phyloP scores from a whole-genome alignment of 2,329 filamentous ascomycete genomes.

The Penicillium glabrum region DNA sequence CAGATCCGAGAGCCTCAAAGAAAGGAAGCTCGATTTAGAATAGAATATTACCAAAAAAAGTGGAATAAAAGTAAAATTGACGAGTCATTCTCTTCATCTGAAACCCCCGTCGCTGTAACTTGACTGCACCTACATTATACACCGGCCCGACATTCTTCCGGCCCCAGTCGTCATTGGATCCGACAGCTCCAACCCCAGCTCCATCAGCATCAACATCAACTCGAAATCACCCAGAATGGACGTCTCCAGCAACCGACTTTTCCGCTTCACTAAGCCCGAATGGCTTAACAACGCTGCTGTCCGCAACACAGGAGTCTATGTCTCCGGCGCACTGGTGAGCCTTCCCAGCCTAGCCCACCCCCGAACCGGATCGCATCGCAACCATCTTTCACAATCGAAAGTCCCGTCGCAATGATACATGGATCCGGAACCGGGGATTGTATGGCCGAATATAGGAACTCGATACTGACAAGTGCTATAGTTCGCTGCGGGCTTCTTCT shows the following conservation, averaged over 20 bases:
- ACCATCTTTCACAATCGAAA: background rate
- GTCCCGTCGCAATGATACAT: background rate
- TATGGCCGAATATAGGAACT: no score
- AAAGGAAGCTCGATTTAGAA: no score
- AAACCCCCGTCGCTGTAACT: background rate
- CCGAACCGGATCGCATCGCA: background rate
- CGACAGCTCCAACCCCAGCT: slow-evolving; percentile 11
- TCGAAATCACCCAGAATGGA: slow-evolving; percentile 31
- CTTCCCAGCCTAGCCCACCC: background rate
- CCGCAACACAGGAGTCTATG: slow-evolving; percentile 65
- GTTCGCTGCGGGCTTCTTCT: slow-evolving; percentile 71
- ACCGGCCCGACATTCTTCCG: slow-evolving; percentile 20
- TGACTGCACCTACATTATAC: background rate
- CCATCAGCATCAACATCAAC: background rate
- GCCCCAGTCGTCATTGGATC: slow-evolving; percentile 18
- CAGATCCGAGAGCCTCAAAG: no score
- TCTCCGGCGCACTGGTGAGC: slow-evolving; percentile 64
- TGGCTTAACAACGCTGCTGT: slow-evolving; percentile 67
- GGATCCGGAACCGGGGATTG: background rate
- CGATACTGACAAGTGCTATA: slow-evolving; percentile 27
- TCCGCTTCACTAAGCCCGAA: slow-evolving; percentile 66
- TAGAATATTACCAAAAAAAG: no score
- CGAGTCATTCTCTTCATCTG: background rate
- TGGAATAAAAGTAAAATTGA: no score
- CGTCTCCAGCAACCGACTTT: slow-evolving; percentile 57